Base-by-base conservation (phyloP, 257 asterid species). In the Solanum tarijense region DNA sequence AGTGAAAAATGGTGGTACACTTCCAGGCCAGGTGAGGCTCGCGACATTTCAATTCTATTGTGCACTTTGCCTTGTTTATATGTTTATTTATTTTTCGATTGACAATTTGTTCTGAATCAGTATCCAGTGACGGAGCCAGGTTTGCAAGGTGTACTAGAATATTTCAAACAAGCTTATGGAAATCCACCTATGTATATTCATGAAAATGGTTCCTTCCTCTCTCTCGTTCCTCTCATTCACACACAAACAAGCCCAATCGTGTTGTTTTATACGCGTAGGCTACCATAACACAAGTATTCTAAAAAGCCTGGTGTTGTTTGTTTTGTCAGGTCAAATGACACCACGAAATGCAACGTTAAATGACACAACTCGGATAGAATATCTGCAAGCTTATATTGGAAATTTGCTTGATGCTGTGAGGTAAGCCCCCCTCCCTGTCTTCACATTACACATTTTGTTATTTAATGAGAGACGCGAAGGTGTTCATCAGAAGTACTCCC, bases 141-240 rank as follows among this genome's bases (percentile, higher is more conserved):
- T 25, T 65, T 84, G 23, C 38, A 84, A 13, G 38, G 76, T 4
- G 79, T 38, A 36, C 60, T 84, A 65, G 60, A 84, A 43, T 69
- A 84, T 65, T 84, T 84, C 60, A 84, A 94, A 93, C 89, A 92
- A 75, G 87, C 66, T 60, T 94, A 94, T 85, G 95, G 91, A 32
- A 93, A 93, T 90, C 95, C 93, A 14, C 92, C 95, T 32, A 35
- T 92, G 74, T 93, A 93, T 89, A 85, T 94, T 89, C 87, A 90
- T 9, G 92, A 90, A 90, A 90, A 90, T 71, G 92, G 92, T 90
- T 52, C 85, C 18, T 48, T 48, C 60, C 60, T 48, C 32, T 96
- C 34, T 75, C 23, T 76, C 0, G 2, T 18, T 5, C 43, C 55
- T 3, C 91, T 38, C 21, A 36, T n/a, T 72, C 79, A 36, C 83